A percentile compares a stretch with the other conserved stretches of the same genome.
Evolutionary conservation across 2,329 filamentous ascomycete genomes (phyloP).

Genomic region (Penicillium freii): DNA sequence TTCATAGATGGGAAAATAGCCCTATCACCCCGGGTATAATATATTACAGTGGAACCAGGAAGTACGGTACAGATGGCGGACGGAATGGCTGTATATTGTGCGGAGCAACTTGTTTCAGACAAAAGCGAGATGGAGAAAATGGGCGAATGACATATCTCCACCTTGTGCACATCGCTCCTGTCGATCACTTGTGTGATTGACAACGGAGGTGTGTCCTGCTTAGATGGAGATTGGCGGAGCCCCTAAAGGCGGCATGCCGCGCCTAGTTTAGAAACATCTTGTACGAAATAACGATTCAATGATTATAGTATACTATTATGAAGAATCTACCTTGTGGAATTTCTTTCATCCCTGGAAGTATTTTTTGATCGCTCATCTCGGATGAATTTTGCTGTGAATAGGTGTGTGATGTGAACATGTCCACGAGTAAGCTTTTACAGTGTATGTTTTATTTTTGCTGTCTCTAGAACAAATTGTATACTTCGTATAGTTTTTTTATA

Average conservation of each 20-base stretch:
- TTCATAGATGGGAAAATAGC: background rate
- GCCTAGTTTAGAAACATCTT: background rate
- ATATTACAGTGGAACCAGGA: constrained; percentile 1
- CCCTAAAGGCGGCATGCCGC: background rate
- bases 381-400: background rate
- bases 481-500: background rate
- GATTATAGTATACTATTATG: too few species aligned
- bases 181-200: background rate
- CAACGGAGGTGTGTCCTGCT: background rate
- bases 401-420: background rate
- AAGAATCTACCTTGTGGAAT: background rate
- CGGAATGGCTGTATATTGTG: background rate
- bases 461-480: background rate
- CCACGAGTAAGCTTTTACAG: background rate
- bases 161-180: background rate
- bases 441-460: background rate
- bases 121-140: background rate
- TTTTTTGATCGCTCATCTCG: background rate
- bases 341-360: background rate
- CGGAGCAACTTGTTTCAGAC: constrained; percentile 1
- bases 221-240: background rate
- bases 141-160: constrained; percentile 2
- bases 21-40: background rate
- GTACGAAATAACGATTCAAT: background rate
- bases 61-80: background rate